phyloP scores from a whole-genome alignment of 78 protist species.

The Dictyostelium capitatum region DNA sequence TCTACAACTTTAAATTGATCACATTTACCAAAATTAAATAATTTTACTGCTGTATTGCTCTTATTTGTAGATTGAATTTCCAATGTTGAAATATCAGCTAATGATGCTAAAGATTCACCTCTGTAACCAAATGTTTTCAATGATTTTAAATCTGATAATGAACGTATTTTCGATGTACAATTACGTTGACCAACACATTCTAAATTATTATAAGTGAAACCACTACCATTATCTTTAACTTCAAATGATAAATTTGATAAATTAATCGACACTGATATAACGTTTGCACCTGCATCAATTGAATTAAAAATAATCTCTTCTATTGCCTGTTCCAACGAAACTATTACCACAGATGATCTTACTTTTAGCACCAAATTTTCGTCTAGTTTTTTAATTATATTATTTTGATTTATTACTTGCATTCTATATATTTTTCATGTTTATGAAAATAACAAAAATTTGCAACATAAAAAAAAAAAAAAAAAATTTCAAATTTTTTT shows the following conservation, averaged over 20 bases:
- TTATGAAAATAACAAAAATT: too few species aligned
- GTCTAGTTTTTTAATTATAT: conserved; percentile 25
- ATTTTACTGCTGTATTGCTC: background rate
- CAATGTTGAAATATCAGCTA: conserved; percentile 12
- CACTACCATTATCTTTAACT: conserved; percentile 53
- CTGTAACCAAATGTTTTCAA: conserved; percentile 56
- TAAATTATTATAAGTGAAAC: conserved; percentile 2
- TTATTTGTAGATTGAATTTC: background rate
- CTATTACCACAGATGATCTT: conserved; percentile 29
- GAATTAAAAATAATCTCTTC: conserved; percentile 66
- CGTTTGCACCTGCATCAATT: conserved; percentile 37
- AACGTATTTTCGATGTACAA: conserved; percentile 46
- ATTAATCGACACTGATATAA: background rate
- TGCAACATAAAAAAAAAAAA: too few species aligned
- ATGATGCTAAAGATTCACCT: conserved; percentile 50
- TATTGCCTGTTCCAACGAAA: conserved; percentile 52
- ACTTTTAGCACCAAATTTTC: conserved; percentile 30
- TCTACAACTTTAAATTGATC: conserved; percentile 4
- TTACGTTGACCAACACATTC: conserved; percentile 9
- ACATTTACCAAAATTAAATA: conserved; percentile 9
- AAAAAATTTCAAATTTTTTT: too few species aligned
- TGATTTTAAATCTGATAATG: conserved; percentile 3
- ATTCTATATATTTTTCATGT: too few species aligned
- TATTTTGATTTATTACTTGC: background rate
- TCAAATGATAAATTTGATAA: conserved; percentile 25